Evolutionary conservation across 2,329 filamentous ascomycete genomes (phyloP).

Genomic region (Fusarium zealandicum): DNA sequence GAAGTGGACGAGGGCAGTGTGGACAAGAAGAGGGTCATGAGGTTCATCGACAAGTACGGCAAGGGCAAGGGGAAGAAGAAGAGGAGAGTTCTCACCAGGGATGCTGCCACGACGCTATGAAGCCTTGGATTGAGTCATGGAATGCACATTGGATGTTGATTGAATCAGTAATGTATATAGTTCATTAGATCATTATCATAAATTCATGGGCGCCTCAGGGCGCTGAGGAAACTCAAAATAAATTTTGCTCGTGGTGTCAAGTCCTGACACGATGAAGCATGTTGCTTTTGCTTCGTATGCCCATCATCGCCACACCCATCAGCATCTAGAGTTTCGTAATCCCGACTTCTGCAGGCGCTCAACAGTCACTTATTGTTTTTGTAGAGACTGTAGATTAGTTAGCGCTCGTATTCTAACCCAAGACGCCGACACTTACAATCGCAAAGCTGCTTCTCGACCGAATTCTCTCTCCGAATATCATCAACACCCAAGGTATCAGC

Average conservation of each 20-base stretch:
- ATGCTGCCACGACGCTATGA: conserved; percentile 17
- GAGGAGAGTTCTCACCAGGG: conserved; percentile 19
- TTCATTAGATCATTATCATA: background rate
- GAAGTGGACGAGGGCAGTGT: background rate
- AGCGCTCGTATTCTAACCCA: background rate
- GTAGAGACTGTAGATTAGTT: conserved; percentile 28
- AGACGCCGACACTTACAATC: conserved; percentile 52
- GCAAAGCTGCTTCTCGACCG: conserved; percentile 80
- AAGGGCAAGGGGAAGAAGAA: conserved; percentile 27
- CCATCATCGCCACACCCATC: background rate
- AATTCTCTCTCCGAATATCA: conserved; percentile 80
- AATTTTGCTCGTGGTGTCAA: background rate
- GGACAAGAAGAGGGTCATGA: conserved; percentile 20
- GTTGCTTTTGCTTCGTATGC: background rate
- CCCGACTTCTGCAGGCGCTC: background rate
- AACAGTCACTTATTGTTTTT: conserved; percentile 15
- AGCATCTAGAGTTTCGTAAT: background rate
- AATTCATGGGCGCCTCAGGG: too few relatives aligned
- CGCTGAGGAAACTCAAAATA: too few relatives aligned
- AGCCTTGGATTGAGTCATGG: background rate
- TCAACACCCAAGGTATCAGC: conserved; percentile 84
- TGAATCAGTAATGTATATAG: background rate
- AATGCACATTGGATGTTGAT: background rate
- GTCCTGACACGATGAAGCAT: background rate
- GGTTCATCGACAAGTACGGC: conserved; percentile 19